Base-by-base conservation (phyloP, 2,329 filamentous ascomycete species). In the Emmonsiellopsis sp. region DNA sequence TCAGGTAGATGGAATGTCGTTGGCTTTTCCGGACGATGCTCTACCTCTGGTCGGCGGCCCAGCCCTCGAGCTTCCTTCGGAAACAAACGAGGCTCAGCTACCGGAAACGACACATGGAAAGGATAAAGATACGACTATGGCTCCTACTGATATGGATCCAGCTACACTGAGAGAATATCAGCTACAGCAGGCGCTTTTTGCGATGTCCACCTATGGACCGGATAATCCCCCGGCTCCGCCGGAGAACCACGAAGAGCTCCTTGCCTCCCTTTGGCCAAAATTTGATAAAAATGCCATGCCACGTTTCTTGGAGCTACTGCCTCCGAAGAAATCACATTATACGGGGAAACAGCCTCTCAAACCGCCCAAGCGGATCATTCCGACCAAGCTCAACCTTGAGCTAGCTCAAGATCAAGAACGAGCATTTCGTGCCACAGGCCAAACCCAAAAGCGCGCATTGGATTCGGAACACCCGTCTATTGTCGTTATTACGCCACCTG, bases 321-420 rank as follows among this genome's bases (percentile, higher is more conserved):
- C 88, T 2, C 84, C 86, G 5, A 90, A 91, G 67, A 84, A 84
- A 60, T 86, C 89, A 1, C 78, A 83, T 52, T 92, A 87, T 69
- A 79, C 87, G 57, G 85, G 86, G 53, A 93, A 95, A 69, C 82
- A 83, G 40, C 89, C 91, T 0, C 59, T 77, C 1, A 95, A 90
- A 69, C 84, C 84, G 42, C 88, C 90, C 0, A 93, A 91, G 69
- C 78, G 88, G 13, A 77, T 97, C 3, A 80, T 90, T 5, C 89
- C 90, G 0, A 91, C 86, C 17, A 98, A 98, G 69, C 78, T 95
- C 53, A 90, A 83, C 56, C 77, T 98, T 11, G 93, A 98, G 56
- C 75, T 97, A 36, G 86, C 88, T 2, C 79, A 82, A 46, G 93
- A 97, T 62, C 87, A 95, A 60, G 88, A 95, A 68, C 89, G 90